Evolutionary conservation across 176 grass and related monocot genomes (phyloP).

Genomic region (Zoysia pacifica): DNA sequence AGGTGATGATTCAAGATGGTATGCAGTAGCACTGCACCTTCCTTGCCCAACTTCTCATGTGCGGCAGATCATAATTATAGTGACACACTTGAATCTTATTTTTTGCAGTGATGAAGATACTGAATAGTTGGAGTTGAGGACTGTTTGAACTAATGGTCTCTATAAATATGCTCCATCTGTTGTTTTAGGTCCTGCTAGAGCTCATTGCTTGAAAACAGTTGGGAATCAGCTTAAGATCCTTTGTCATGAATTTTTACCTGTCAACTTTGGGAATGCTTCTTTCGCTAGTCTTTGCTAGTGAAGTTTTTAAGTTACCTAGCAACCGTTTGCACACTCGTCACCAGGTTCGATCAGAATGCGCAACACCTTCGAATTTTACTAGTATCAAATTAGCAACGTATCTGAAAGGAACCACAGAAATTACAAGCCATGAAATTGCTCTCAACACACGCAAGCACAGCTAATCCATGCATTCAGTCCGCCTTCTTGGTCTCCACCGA

Average conservation of each 20-base stretch:
- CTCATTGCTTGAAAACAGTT: not conserved
- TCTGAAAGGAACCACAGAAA: not conserved
- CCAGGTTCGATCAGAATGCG: no score
- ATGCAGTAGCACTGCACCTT: not conserved
- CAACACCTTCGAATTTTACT: no score
- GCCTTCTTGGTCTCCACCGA: not conserved
- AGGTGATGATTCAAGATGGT: constrained; percentile 6
- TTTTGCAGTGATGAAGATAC: constrained; percentile 22
- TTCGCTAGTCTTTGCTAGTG: not conserved
- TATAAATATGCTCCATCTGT: not conserved
- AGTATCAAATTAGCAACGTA: not conserved
- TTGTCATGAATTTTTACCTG: not conserved
- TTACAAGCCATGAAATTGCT: not conserved
- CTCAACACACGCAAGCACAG: not conserved
- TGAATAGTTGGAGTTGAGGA: constrained; percentile 2
- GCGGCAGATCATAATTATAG: not conserved
- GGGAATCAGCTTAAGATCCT: not conserved
- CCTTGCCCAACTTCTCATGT: not conserved
- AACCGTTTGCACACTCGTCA: no score
- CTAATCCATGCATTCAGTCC: not conserved
- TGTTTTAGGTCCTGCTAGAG: not conserved
- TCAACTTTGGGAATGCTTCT: not conserved
- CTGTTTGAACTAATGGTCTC: not conserved
- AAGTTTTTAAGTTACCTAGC: not conserved
- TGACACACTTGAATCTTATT: not conserved